Conservation (phyloP, 495 filamentous ascomycete species). For the Podospora fimiseda region DNA sequence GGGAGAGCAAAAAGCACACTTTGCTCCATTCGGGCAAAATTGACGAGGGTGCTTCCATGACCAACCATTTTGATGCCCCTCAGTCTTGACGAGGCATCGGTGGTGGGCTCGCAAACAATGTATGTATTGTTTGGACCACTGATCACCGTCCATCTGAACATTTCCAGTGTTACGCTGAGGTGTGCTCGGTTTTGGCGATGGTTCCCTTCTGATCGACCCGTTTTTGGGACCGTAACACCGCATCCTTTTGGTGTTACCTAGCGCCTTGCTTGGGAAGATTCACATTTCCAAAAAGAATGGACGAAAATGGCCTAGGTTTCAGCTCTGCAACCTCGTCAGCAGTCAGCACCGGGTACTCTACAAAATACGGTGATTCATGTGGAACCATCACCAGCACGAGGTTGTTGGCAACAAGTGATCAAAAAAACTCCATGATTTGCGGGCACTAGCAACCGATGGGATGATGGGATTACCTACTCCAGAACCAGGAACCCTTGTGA, state of each 20-base stretch:
- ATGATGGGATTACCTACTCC: no score
- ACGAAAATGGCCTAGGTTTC: no score
- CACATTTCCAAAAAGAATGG: no score
- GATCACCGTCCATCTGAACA: not conserved
- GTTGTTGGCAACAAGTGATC: no score
- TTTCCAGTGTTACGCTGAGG: not conserved
- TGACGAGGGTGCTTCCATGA: constrained; percentile 24
- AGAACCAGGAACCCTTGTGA: no score
- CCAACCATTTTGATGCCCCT: constrained; percentile 12
- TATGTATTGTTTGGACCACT: not conserved
- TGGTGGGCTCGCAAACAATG: not conserved
- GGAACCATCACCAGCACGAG: no score
- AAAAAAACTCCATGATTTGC: no score
- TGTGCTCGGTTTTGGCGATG: not conserved
- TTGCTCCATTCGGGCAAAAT: constrained; percentile 32
- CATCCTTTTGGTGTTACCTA: constrained; percentile 9
- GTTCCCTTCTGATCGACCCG: constrained; percentile 13
- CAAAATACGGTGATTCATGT: no score
- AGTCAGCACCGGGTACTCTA: no score
- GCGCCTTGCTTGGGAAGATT: not conserved
- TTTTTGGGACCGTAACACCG: not conserved
- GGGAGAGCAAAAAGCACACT: constrained; percentile 9
- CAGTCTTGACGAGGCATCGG: not conserved
- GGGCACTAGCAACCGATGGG: no score
- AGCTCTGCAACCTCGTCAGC: no score